Percentiles rank a stretch among this genome's conserved stretches.
Conservation (phyloP, 768 basidiomycete species). For the Neoboletus brunneissimus region DNA sequence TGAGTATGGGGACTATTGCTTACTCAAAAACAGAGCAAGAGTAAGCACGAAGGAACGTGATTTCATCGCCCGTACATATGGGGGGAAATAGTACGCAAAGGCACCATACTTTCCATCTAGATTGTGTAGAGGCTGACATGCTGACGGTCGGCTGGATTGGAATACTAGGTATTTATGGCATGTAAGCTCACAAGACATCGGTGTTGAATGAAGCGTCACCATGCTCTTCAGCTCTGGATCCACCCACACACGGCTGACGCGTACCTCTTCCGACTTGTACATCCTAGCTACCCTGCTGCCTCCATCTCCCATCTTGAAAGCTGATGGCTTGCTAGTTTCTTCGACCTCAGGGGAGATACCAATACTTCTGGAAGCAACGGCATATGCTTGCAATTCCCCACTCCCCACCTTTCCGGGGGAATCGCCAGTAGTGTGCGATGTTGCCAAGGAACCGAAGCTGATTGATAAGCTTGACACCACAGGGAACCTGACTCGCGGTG, state of each 20-base stretch:
- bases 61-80: slow-evolving; percentile 8
- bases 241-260: slow-evolving; percentile 31
- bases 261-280: slow-evolving; percentile 42
- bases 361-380: slow-evolving; percentile 39
- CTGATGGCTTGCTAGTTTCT: slow-evolving; percentile 35
- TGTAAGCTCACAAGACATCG: background rate
- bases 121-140: slow-evolving; percentile 19
- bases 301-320: slow-evolving; percentile 46
- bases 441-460: slow-evolving; percentile 4
- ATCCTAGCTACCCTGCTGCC: slow-evolving; percentile 37
- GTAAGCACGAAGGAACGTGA: slow-evolving; percentile 27
- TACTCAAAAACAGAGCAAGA: slow-evolving; percentile 62
- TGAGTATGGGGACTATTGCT: slow-evolving; percentile 86
- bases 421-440: slow-evolving; percentile 1
- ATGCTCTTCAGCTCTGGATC: slow-evolving; percentile 16
- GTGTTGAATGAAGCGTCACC: background rate
- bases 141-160: slow-evolving; percentile 12
- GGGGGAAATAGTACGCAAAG: slow-evolving; percentile 9
- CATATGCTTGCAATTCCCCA: slow-evolving; percentile 7
- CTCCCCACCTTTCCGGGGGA: background rate
- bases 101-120: slow-evolving; percentile 1
- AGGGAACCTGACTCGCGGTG: background rate
- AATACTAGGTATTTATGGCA: slow-evolving; percentile 17
- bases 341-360: slow-evolving; percentile 51
- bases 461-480: background rate